Base-by-base conservation (phyloP, 768 basidiomycete genomes). In the Mycena filopes region DNA sequence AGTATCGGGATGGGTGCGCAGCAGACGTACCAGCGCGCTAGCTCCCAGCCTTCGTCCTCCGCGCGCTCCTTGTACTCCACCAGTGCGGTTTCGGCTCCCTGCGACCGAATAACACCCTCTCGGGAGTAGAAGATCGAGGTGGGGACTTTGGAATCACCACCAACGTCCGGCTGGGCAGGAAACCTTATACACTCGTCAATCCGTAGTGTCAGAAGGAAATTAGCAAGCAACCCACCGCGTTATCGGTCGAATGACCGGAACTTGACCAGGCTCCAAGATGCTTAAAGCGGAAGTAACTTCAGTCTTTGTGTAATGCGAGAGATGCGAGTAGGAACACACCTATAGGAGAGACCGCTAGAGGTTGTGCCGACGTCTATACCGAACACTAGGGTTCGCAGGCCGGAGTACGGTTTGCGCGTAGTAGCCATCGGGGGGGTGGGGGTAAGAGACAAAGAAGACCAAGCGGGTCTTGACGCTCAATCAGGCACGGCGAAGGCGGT, bases 281-380 rank as follows among this genome's bases (percentile, higher is more conserved):
- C 76, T 73, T 56, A n/a, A n/a, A n/a, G n/a, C n/a, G n/a, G 49
- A 48, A n/a, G n/a, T 31, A 41, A 0, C 3, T 18, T 9, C 12
- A 3, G 8, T 48, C 50, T 60, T 18, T 23, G 23, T 20, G 20
- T 18, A 13, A 4, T 42, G 6, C 20, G 20, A 38, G 20, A 15
- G n/a, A n/a, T n/a, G 5, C 4, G 28, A 2, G 6, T 20, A 41
- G 9, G 20, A 15, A 18, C 41, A 12, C 31, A 69, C 67, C 64
- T 67, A 48, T 71, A 71, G 12, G 71, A 72, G n/a, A 67, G 26
- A 2, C 71, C 83, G 36, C 84, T 85, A 50, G 74, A 85, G 3
- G 83, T 86, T 1, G 83, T 87, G 10, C 86, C 86, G 2, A 87
- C 71, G 59, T 87, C 86, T 36, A 87, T 83, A 0, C 84, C 84